A percentile compares a stretch with the other conserved stretches of the same genome.
Conservation (phyloP, 371 early-diverging fungal species). For the Mucor piriformis region DNA sequence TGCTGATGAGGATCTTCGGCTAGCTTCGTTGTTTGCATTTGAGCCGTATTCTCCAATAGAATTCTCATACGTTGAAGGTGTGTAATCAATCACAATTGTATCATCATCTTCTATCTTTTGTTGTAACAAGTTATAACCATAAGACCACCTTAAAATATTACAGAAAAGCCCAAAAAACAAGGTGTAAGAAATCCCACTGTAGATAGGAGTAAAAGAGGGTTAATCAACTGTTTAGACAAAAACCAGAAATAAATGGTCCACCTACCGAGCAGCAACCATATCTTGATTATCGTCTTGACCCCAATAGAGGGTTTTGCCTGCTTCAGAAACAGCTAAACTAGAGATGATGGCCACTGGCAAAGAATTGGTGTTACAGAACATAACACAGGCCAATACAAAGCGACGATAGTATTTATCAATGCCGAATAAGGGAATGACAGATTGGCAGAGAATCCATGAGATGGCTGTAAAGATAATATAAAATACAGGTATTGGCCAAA, state of each 20-base stretch:
- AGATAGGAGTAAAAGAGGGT: constrained; percentile 25
- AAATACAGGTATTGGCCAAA: constrained; percentile 76
- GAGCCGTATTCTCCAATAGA: neutral
- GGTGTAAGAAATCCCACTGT: constrained; percentile 74
- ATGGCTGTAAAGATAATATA: constrained; percentile 49
- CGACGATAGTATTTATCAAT: constrained; percentile 50
- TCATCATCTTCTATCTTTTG: constrained; percentile 20
- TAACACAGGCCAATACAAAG: constrained; percentile 66
- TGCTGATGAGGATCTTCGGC: constrained; percentile 2
- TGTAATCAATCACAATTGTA: neutral
- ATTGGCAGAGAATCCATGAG: constrained; percentile 24
- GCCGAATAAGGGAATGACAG: constrained; percentile 50
- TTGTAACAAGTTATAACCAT: constrained; percentile 67
- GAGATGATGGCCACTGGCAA: constrained; percentile 74
- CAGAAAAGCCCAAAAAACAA: constrained; percentile 76
- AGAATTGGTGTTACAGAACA: constrained; percentile 77
- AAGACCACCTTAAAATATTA: constrained; percentile 77
- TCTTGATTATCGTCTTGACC: constrained; percentile 62
- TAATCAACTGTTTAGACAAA: constrained; percentile 1
- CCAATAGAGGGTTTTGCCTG: constrained; percentile 60
- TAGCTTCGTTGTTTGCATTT: neutral
- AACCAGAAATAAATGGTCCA: neutral
- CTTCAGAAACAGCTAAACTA: constrained; percentile 71
- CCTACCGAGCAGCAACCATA: constrained; percentile 67
- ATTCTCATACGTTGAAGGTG: too few species aligned